Conservation (phyloP, 2,329 filamentous ascomycete genomes). For the Penicillium expansum region DNA sequence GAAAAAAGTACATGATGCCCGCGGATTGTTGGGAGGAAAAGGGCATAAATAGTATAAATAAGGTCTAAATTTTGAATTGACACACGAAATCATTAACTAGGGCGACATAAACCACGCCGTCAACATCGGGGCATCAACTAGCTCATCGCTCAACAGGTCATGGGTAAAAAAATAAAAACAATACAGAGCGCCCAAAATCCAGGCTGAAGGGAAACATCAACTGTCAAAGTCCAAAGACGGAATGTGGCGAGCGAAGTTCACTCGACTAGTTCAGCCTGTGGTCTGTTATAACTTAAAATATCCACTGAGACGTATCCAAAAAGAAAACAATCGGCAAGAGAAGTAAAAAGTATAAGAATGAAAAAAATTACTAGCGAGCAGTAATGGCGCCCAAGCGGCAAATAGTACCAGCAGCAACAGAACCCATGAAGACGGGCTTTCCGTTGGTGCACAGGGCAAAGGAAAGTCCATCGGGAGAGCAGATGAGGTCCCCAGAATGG, state of each 20-base stretch:
- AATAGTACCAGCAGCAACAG: constrained; percentile 37
- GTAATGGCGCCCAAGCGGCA: constrained; percentile 31
- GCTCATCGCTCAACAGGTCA: constrained; percentile 3
- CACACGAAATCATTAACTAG: constrained; percentile 11
- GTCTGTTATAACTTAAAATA: neutral
- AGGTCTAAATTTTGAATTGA: neutral
- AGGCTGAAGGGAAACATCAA: neutral
- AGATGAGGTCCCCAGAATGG: constrained; percentile 32
- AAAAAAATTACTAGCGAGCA: neutral
- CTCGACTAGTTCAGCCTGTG: neutral
- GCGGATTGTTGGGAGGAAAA: neutral
- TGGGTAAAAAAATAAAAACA: neutral
- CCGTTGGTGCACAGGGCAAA: constrained; percentile 38
- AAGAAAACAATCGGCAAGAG: neutral
- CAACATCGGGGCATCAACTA: constrained; percentile 13
- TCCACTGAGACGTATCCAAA: neutral
- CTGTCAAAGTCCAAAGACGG: neutral
- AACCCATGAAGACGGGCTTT: constrained; percentile 36
- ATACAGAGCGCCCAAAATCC: neutral
- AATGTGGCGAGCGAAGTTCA: neutral
- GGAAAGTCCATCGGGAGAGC: constrained; percentile 29
- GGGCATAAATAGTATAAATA: too few species aligned
- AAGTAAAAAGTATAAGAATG: neutral
- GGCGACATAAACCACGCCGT: neutral
- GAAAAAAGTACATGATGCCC: neutral